phyloP scores from a whole-genome alignment of 768 basidiomycete genomes.

The Termitomyces sp. region DNA sequence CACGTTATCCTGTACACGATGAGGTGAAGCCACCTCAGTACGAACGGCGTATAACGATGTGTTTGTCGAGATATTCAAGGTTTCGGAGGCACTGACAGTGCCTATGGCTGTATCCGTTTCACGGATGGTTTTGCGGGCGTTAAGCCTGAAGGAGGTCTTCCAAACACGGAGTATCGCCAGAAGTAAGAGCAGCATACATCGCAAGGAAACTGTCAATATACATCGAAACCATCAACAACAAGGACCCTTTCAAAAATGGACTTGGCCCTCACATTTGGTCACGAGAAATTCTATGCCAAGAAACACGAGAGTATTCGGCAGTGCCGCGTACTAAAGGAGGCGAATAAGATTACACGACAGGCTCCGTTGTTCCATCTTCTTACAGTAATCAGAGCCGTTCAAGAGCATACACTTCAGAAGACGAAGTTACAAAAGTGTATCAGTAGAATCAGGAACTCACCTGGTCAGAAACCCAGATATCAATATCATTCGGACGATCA shows the following conservation, averaged over 20 bases:
- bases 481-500: slow-evolving; percentile 17
- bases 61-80: slow-evolving; percentile 13
- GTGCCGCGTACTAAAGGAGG: slow-evolving; percentile 7
- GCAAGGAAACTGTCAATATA: slow-evolving; percentile 28
- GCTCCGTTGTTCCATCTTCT: background rate
- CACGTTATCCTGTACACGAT: slow-evolving; percentile 9
- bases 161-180: too few relatives aligned
- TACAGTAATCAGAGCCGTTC: slow-evolving; percentile 15
- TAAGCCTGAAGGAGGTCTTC: slow-evolving; percentile 14
- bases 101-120: slow-evolving; percentile 6
- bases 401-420: slow-evolving; percentile 10
- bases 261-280: slow-evolving; percentile 11
- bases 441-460: background rate
- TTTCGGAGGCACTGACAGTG: slow-evolving; percentile 8
- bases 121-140: slow-evolving; percentile 15
- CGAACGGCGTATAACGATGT: slow-evolving; percentile 4
- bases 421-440: background rate
- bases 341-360: background rate
- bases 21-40: background rate
- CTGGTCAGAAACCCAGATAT: slow-evolving; percentile 18
- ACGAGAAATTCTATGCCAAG: slow-evolving; percentile 16
- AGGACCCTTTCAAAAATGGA: background rate
- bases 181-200: slow-evolving; percentile 15
- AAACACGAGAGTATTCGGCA: slow-evolving; percentile 17
- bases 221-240: slow-evolving; percentile 6